Conservation (phyloP, 2,329 filamentous ascomycete genomes). For the Claviceps paspali region DNA sequence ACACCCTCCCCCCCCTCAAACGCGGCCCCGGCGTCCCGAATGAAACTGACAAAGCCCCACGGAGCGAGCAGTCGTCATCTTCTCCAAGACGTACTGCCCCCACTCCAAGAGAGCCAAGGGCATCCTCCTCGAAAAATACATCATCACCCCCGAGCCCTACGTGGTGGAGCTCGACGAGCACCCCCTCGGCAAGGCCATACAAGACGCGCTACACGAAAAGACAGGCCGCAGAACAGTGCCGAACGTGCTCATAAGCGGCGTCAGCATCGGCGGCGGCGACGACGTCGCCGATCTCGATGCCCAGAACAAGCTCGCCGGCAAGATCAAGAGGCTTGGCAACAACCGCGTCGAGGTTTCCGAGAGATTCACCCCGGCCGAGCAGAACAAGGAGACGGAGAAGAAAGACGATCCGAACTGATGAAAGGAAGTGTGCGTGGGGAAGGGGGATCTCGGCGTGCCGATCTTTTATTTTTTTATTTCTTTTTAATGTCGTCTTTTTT, state of each 20-base stretch:
- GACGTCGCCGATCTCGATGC: slow-evolving; percentile 61
- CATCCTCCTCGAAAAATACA: slow-evolving; percentile 71
- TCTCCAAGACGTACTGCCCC: slow-evolving; percentile 89
- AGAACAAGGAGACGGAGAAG: no score
- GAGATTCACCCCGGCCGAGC: slow-evolving; percentile 18
- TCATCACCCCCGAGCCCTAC: slow-evolving; percentile 64
- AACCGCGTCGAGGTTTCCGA: slow-evolving; percentile 43
- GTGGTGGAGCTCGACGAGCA: slow-evolving; percentile 87
- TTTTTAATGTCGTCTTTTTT: no score
- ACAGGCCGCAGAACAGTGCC: slow-evolving; percentile 80
- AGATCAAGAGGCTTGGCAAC: slow-evolving; percentile 58
- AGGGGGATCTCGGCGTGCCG: no score
- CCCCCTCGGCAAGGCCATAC: slow-evolving; percentile 55
- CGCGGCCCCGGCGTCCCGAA: no score
- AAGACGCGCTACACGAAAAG: slow-evolving; percentile 52
- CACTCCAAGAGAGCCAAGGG: slow-evolving; percentile 74
- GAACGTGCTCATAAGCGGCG: slow-evolving; percentile 77
- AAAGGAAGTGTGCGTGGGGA: no score
- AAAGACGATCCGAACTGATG: no score
- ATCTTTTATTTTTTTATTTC: no score
- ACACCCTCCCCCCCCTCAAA: no score
- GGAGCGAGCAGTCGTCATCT: slow-evolving; percentile 65
- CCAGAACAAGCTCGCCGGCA: slow-evolving; percentile 51
- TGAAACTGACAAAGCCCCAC: no score
- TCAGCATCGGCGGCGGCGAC: slow-evolving; percentile 81